A percentile compares a stretch with the other conserved stretches of the same genome.
Conservation (phyloP, 331 rosid genomes). For the Stylosanthes scabra region DNA sequence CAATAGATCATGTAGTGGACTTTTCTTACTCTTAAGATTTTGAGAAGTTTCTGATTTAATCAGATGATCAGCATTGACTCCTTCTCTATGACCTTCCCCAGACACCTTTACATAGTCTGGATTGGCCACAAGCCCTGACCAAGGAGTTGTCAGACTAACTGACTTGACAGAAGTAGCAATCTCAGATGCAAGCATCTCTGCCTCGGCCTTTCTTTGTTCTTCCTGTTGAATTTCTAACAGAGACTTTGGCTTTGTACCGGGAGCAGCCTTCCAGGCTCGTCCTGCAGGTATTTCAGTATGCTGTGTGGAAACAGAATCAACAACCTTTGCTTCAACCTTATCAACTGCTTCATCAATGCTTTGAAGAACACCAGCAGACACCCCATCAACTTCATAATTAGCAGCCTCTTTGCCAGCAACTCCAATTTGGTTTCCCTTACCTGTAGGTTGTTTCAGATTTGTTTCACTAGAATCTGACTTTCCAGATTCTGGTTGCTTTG, state of each 20-base stretch:
- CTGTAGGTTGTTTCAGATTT: slow-evolving; percentile 40
- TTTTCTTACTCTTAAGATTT: slow-evolving; percentile 65
- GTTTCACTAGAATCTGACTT: slow-evolving; percentile 40
- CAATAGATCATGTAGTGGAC: slow-evolving; percentile 88
- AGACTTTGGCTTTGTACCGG: slow-evolving; percentile 84
- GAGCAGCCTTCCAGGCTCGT: slow-evolving; percentile 94
- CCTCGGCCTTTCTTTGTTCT: slow-evolving; percentile 76
- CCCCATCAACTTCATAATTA: slow-evolving; percentile 44
- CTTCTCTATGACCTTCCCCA: slow-evolving; percentile 61
- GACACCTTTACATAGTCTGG: slow-evolving; percentile 58
- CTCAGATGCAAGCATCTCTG: slow-evolving; percentile 67
- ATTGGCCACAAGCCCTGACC: slow-evolving; percentile 81
- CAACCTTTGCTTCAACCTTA: slow-evolving; percentile 30
- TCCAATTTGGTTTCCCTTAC: slow-evolving; percentile 39
- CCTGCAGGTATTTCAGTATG: slow-evolving; percentile 51
- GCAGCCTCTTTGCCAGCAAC: slow-evolving; percentile 19
- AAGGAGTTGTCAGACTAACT: slow-evolving; percentile 62
- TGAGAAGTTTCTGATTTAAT: slow-evolving; percentile 54
- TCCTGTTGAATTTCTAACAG: slow-evolving; percentile 93
- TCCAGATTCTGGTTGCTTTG: slow-evolving; percentile 62
- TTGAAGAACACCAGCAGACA: slow-evolving; percentile 40
- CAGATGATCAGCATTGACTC: slow-evolving; percentile 43
- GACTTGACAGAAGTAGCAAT: slow-evolving; percentile 60
- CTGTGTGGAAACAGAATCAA: slow-evolving; percentile 47
- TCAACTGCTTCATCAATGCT: slow-evolving; percentile 42